Base-by-base conservation (phyloP, 1,284 basidiomycete genomes). In the Pyrrhoderma noxium region DNA sequence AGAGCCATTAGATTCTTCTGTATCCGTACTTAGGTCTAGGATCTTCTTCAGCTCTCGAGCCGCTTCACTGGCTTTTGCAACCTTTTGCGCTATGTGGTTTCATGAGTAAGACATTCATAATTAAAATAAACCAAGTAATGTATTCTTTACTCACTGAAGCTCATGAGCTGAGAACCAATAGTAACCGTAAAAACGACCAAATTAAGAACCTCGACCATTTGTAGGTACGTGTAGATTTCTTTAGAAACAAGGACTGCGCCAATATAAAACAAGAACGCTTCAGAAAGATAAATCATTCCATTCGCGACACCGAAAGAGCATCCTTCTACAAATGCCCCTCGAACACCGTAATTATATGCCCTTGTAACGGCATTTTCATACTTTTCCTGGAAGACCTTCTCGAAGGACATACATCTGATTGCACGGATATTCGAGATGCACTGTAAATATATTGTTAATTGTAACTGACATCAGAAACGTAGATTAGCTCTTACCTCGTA, bases 181-280 rank as follows among this genome's bases (percentile, higher is more conserved):
- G 91, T 90, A 55, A 98, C 84, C 5, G 89, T 85, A 70, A 98
- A 98, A 36, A 98, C 82, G 52, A 98, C 86, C 53, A 98, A 75
- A 56, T 94, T 88, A 64, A 96, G 82, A 21, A 90, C 87, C 67
- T 93, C 79, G 42, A 96, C 78, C 86, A 97, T 91, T 57, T 85
- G 79, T 56, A 85, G 73, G 65, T 95, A 96, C 13, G 80, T 80
- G 67, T 95, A 93, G 11, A 77, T 80, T n/a, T 89, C 90, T 3
- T 75, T 72, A 3, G 81, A 75, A 58, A 98, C 82, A 56, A 98
- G 79, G 27, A 89, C 69, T 0, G 92, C 89, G 36, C 92, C 91
- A 45, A 93, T 83, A 61, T 87, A 95, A 70, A 95, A 95, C 51
- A 98, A 74, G 8, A 96, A 72, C 1, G 92, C 94, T 67, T 95